These are phyloP conservation scores for Auxenochlorella pyrenoidosa DNA, from an alignment of 139 green algal species.

Conservation along the genomic window DNA sequence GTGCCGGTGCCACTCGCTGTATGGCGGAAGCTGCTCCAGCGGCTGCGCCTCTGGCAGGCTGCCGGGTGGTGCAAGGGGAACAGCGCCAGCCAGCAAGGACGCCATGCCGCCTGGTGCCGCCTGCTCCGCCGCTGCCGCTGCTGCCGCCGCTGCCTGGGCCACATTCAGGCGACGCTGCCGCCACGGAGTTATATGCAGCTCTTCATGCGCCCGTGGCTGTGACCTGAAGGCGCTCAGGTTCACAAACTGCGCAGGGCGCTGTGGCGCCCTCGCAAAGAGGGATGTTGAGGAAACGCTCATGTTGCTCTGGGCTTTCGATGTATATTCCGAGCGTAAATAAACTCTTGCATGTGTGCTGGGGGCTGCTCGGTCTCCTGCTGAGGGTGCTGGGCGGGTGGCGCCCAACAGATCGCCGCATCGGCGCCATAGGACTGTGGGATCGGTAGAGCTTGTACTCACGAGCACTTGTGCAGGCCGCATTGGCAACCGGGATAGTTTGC, in stretches of 20 bases:
- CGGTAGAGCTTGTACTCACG: no score
- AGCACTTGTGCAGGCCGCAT: no score
- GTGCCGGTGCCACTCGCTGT: conserved; percentile 28
- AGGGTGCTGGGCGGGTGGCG: no score
- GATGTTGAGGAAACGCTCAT: no score
- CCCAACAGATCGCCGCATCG: no score
- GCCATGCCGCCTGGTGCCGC: not conserved
- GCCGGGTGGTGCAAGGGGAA: not conserved
- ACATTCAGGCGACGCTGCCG: not conserved
- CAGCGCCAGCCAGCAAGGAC: not conserved
- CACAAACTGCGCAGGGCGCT: not conserved
- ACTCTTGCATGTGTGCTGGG: not conserved
- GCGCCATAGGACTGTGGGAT: no score
- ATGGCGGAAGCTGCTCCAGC: conserved; percentile 10
- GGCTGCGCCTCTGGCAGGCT: not conserved
- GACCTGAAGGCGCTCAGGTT: not conserved
- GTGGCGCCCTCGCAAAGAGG: not conserved
- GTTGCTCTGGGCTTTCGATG: no score
- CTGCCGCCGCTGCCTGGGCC: not conserved
- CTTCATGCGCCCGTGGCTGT: not conserved
- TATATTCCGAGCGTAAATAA: no score
- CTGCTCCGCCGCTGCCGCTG: not conserved
- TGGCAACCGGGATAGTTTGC: no score
- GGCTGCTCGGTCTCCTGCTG: no score
- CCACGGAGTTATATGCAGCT: not conserved